Conservation (phyloP, 2,329 filamentous ascomycete species). For the Eutypa lata region DNA sequence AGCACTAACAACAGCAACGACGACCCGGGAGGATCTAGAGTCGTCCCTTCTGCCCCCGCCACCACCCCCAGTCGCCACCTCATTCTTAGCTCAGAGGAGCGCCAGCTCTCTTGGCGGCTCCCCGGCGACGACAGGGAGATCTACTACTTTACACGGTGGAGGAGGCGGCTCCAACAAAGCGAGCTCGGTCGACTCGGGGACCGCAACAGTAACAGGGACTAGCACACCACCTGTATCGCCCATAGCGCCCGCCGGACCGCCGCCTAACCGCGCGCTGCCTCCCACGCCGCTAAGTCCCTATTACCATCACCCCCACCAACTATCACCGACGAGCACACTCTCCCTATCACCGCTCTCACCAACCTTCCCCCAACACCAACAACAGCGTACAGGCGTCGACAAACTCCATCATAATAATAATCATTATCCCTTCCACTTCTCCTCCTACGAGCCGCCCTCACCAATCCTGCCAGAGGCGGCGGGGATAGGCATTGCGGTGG, state of each 20-base stretch:
- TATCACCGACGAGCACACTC: neutral
- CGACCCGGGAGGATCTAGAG: constrained; percentile 11
- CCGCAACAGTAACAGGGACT: constrained; percentile 9
- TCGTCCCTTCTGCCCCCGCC: constrained; percentile 8
- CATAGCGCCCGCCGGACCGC: constrained; percentile 35
- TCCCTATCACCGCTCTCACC: neutral
- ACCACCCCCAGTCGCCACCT: neutral
- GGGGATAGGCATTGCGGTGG: neutral
- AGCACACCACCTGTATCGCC: constrained; percentile 27
- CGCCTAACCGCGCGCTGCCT: constrained; percentile 43
- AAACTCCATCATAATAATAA: too few relatives aligned
- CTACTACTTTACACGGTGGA: neutral
- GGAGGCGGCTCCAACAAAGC: constrained; percentile 22
- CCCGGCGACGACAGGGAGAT: neutral
- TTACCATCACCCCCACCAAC: neutral
- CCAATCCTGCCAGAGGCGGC: too few relatives aligned
- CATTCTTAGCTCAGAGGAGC: constrained; percentile 6
- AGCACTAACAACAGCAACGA: constrained; percentile 3
- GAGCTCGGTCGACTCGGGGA: constrained; percentile 14
- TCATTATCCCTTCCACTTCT: too few relatives aligned
- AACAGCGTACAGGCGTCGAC: neutral
- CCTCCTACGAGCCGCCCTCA: too few relatives aligned
- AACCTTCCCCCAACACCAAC: neutral
- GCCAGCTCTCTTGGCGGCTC: constrained; percentile 10
- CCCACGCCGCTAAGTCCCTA: constrained; percentile 13